Evolutionary conservation across 805 yeast genomes (phyloP).

Genomic region (Hyphopichia homilentoma): DNA sequence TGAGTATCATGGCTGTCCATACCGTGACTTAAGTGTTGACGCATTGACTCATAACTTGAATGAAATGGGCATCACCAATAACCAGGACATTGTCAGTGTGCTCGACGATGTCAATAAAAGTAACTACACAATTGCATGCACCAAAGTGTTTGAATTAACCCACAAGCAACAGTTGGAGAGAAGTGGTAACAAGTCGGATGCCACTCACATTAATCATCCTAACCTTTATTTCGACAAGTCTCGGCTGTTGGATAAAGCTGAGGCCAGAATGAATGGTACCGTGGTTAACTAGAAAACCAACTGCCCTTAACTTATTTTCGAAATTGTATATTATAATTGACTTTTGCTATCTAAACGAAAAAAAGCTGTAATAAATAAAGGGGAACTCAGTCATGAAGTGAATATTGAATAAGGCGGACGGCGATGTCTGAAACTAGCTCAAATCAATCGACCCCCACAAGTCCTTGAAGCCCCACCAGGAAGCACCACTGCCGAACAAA

Average conservation of each 20-base stretch:
- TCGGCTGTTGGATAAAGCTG: constrained; percentile 46
- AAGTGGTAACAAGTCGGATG: constrained; percentile 43
- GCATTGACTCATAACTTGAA: constrained; percentile 52
- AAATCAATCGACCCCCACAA: constrained; percentile 35
- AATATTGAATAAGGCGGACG: too few species aligned
- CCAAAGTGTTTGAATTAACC: constrained; percentile 78
- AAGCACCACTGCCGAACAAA: constrained; percentile 41
- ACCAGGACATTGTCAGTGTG: constrained; percentile 53
- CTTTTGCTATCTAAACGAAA: too few species aligned
- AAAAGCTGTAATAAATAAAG: too few species aligned
- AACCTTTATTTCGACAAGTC: constrained; percentile 82
- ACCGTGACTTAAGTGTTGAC: constrained; percentile 69
- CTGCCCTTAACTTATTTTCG: too few species aligned
- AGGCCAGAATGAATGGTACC: constrained; percentile 5
- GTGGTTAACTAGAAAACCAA: too few species aligned
- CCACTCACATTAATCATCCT: constrained; percentile 75
- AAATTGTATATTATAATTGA: too few species aligned
- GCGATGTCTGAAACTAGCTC: too few species aligned
- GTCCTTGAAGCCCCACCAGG: constrained; percentile 38
- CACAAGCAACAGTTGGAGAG: constrained; percentile 43
- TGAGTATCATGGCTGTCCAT: constrained; percentile 93
- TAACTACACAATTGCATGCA: constrained; percentile 83
- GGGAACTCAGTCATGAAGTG: too few species aligned
- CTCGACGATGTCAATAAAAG: constrained; percentile 64
- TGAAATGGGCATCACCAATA: constrained; percentile 63